These are phyloP conservation scores for Pythium folliculosum DNA, from an alignment of 352 stramenopile species.

Conservation along the genomic window DNA sequence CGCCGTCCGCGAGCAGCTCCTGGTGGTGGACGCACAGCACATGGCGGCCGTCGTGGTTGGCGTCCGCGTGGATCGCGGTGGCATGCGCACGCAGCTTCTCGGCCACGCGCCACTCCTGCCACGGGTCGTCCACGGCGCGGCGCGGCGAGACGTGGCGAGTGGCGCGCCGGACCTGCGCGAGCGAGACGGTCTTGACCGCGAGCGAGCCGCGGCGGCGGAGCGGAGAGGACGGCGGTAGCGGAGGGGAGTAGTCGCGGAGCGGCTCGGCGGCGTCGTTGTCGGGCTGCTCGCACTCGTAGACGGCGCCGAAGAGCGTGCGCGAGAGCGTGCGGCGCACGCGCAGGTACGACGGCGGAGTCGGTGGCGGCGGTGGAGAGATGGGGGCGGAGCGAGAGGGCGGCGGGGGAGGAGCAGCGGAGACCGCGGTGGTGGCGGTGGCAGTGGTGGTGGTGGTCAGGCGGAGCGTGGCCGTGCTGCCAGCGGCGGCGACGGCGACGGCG, in stretches of 20 bases:
- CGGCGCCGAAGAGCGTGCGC: slow-evolving; percentile 8
- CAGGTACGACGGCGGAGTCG: neutral
- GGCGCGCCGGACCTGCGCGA: neutral
- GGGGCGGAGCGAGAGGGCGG: neutral
- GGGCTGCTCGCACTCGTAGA: slow-evolving; percentile 18
- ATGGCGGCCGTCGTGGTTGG: neutral
- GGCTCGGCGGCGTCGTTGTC: neutral
- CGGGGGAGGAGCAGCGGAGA: neutral
- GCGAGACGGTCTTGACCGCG: slow-evolving; percentile 20
- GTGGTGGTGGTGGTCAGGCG: neutral
- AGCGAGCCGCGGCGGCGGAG: neutral
- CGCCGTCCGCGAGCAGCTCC: slow-evolving; percentile 10
- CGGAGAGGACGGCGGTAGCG: neutral
- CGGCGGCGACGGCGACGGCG: no score
- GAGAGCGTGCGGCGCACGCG: slow-evolving; percentile 11
- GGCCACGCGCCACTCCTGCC: slow-evolving; percentile 7
- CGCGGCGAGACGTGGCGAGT: no score
- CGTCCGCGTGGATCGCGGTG: neutral
- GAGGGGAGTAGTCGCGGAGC: neutral
- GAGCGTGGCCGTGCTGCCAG: neutral
- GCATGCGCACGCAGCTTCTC: neutral
- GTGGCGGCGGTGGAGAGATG: neutral
- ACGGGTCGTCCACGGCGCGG: slow-evolving; percentile 6
- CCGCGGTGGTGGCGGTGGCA: neutral
- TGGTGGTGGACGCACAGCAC: slow-evolving; percentile 7